phyloP scores from a whole-genome alignment of 805 yeast species.

The Lachancea dasiensis region DNA sequence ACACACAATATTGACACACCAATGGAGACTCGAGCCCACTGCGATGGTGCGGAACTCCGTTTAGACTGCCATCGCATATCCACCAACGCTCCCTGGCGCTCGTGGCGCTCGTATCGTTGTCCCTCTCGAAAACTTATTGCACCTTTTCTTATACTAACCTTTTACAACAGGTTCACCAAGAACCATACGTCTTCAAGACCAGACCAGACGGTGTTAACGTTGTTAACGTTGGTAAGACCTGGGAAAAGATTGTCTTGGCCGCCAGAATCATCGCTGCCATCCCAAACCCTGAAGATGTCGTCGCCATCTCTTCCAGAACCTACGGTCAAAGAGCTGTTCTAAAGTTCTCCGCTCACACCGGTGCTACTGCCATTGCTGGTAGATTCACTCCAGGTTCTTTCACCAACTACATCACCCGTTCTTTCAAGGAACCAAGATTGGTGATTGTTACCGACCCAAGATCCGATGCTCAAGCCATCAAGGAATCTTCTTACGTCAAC shows the following conservation, averaged over 20 bases:
- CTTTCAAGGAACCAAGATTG: slow-evolving; percentile 99
- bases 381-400: slow-evolving; percentile 99
- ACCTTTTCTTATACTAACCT: slow-evolving; percentile 3
- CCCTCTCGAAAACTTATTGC: too few relatives aligned
- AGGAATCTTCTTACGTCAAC: slow-evolving; percentile 99
- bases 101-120: background rate
- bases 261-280: slow-evolving; percentile 99
- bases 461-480: slow-evolving; percentile 99
- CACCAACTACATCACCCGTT: slow-evolving; percentile 99
- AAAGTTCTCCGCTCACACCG: slow-evolving; percentile 99
- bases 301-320: slow-evolving; percentile 98
- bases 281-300: slow-evolving; percentile 97
- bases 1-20: too few relatives aligned
- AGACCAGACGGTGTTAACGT: slow-evolving; percentile 99
- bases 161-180: slow-evolving; percentile 74
- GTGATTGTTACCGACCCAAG: slow-evolving; percentile 99
- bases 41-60: too few relatives aligned
- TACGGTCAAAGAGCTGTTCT: slow-evolving; percentile 99
- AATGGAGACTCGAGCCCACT: too few relatives aligned
- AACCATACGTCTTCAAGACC: slow-evolving; percentile 93
- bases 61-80: too few relatives aligned
- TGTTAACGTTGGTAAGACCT: slow-evolving; percentile 97
- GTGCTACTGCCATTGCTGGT: slow-evolving; percentile 99
- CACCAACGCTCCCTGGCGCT: too few relatives aligned
- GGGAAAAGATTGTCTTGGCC: slow-evolving; percentile 99